phyloP scores from a whole-genome alignment of 495 filamentous ascomycete species.

The Tuber magnatum region DNA sequence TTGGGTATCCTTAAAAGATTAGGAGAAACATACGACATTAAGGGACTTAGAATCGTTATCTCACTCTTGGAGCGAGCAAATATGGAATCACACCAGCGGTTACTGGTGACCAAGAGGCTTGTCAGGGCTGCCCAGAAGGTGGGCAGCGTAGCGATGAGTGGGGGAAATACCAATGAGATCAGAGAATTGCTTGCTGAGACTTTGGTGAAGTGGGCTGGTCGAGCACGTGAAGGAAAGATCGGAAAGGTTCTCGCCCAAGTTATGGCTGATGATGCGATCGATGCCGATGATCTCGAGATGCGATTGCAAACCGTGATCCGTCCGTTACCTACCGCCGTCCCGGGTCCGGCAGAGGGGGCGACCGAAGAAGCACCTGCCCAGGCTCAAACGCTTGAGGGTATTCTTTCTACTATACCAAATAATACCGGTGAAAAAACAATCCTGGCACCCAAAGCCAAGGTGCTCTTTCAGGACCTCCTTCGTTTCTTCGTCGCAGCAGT shows the following conservation, averaged over 20 bases:
- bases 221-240: conserved; percentile 44
- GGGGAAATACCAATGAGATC: conserved; percentile 41
- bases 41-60: conserved; percentile 53
- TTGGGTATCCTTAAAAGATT: conserved; percentile 59
- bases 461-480: conserved; percentile 46
- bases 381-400: conserved; percentile 15
- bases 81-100: conserved; percentile 56
- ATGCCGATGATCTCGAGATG: conserved; percentile 62
- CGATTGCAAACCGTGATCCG: conserved; percentile 60
- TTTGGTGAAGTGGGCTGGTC: conserved; percentile 56
- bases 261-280: conserved; percentile 55
- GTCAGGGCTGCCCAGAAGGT: conserved; percentile 53
- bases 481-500: conserved; percentile 56
- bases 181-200: conserved; percentile 58
- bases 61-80: conserved; percentile 55
- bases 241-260: conserved; percentile 55
- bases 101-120: conserved; percentile 56
- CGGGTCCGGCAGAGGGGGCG: conserved; percentile 9
- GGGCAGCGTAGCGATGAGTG: conserved; percentile 44
- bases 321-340: conserved; percentile 34
- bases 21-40: conserved; percentile 53
- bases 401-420: conserved; percentile 31
- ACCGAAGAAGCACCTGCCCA: conserved; percentile 27
- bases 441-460: conserved; percentile 41
- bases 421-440: conserved; percentile 47